phyloP scores from a whole-genome alignment of 441 rosid species.

The Aleurites moluccanus region DNA sequence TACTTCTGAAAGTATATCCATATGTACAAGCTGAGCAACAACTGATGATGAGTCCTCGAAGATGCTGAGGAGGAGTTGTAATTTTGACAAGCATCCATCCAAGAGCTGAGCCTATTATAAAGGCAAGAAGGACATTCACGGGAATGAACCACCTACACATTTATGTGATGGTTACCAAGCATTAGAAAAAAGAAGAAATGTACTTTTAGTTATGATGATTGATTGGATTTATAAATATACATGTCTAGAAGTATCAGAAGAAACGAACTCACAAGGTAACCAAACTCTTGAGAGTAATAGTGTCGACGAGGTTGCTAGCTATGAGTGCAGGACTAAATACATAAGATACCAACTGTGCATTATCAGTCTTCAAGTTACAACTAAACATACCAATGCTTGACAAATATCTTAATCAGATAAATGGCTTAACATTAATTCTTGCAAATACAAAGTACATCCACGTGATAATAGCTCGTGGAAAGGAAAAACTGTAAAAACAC shows the following conservation, averaged over 20 bases:
- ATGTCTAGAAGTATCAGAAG: neutral
- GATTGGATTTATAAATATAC: too few species aligned
- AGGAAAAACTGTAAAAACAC: too few species aligned
- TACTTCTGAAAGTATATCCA: too few species aligned
- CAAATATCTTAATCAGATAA: too few species aligned
- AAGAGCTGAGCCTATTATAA: neutral
- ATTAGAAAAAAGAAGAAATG: neutral
- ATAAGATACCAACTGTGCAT: neutral
- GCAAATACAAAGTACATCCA: too few species aligned
- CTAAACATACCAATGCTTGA: too few species aligned
- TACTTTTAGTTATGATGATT: too few species aligned
- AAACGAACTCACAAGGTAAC: neutral
- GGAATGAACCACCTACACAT: slow-evolving; percentile 1
- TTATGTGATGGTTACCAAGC: neutral
- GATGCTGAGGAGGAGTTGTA: neutral
- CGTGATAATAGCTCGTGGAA: too few species aligned
- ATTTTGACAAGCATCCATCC: neutral
- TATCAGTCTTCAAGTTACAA: neutral
- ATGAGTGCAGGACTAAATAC: neutral
- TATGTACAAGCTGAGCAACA: neutral
- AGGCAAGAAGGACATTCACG: neutral
- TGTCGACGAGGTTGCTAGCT: neutral
- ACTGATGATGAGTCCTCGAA: neutral
- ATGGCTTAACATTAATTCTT: too few species aligned
- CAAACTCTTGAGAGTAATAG: neutral